Evolutionary conservation across 2,329 filamentous ascomycete genomes (phyloP), one percentile per base, ranked within the genome.

Genomic region (Knufia fluminis): DNA sequence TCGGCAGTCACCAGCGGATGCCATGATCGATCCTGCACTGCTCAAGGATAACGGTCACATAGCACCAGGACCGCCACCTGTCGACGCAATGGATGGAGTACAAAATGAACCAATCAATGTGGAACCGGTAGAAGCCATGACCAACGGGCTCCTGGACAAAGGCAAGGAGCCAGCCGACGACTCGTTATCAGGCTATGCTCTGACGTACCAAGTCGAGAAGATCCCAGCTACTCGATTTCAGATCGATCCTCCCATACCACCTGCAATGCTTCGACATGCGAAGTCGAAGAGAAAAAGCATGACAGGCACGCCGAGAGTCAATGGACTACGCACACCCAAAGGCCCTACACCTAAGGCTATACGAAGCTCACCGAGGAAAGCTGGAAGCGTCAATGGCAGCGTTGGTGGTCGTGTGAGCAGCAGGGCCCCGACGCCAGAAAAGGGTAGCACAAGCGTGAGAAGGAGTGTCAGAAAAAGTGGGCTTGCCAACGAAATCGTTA

Each of bases 71-170:
- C 58, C 58, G 22, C 57, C 58, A 9, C 33, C 44, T 8, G 28
- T 26, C 6, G 49, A 52, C 48, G 58, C 61, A 20, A 54, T 62
- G 57, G 55, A 64, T 57, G 64, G 61, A 54, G 33, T 59, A 61
- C 48, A 69, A 61, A 46, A 57, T 54, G n/a, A n/a, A 8, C 7
- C n/a, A 4, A 16, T 36, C n/a, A 16, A 36, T 6, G 6, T 14
- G n/a, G 10, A 36, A 17, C 7, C 33, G 33, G 7, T n/a, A 36
- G 33, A 16, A 16, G 33, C n/a, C 33, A 16, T 36, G n/a, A 35
- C 49, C 26, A 35, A 46, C 14, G 43, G 33, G 8, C 40, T 19
- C 22, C 6, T 42, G 14, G 24, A 36, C 28, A 19, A 50, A 33
- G 47, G 24, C 14, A 17, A 31, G 32, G 19, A 19, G n/a, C 28